phyloP scores from a whole-genome alignment of 75 land plant genomes.

The Picea sitchensis region DNA sequence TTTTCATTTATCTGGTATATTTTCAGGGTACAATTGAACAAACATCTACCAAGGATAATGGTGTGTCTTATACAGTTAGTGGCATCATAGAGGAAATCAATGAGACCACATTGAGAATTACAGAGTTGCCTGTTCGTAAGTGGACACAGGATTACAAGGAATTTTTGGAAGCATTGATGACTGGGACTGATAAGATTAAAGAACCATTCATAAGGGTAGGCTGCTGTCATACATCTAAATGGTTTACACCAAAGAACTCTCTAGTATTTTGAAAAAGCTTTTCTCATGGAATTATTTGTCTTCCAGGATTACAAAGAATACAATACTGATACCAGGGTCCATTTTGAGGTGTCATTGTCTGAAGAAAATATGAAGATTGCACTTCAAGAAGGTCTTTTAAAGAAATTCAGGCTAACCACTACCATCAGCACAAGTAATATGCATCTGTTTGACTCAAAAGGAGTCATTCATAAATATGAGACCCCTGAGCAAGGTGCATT shows the following conservation, averaged over 20 bases:
- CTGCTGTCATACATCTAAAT: neutral
- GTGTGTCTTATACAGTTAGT: slow-evolving; percentile 63
- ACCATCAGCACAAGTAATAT: slow-evolving; percentile 94
- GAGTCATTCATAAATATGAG: slow-evolving; percentile 85
- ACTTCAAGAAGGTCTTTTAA: slow-evolving; percentile 74
- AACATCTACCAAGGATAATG: slow-evolving; percentile 69
- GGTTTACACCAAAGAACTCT: neutral
- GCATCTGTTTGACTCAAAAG: slow-evolving; percentile 89
- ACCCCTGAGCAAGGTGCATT: slow-evolving; percentile 87
- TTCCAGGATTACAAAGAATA: slow-evolving; percentile 73
- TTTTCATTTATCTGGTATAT: neutral
- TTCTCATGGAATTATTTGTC: neutral
- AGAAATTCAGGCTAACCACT: slow-evolving; percentile 94
- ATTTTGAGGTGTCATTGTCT: slow-evolving; percentile 68
- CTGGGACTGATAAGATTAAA: slow-evolving; percentile 56
- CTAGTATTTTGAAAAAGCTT: neutral
- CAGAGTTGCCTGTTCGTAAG: slow-evolving; percentile 82
- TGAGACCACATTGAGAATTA: slow-evolving; percentile 72
- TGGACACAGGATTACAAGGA: slow-evolving; percentile 97
- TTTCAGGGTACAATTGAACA: slow-evolving; percentile 78
- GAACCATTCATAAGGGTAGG: slow-evolving; percentile 87
- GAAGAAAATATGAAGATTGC: slow-evolving; percentile 73
- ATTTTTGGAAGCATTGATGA: slow-evolving; percentile 67
- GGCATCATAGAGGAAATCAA: slow-evolving; percentile 82
- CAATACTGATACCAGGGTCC: slow-evolving; percentile 54